Evolutionary conservation across 163 green algal genomes (phyloP).

Genomic region (Dunaliella salina): DNA sequence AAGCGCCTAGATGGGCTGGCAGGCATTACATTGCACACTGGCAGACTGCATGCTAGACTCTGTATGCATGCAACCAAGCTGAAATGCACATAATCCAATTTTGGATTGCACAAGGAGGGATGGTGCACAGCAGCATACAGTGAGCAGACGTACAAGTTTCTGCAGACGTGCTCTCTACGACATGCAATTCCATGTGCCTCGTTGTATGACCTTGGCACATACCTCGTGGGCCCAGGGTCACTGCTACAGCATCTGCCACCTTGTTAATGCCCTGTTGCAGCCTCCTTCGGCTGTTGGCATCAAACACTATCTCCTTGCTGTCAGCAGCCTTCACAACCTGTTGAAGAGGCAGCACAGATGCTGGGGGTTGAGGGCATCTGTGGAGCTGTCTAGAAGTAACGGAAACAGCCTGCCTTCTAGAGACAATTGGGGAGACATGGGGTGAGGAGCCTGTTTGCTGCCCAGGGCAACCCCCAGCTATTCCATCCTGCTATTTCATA

Average conservation of each 20-base stretch:
- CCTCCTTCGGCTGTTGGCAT: conserved; percentile 77
- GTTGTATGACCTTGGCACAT: conserved; percentile 8
- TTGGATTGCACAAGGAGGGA: too few species aligned
- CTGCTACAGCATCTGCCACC: conserved; percentile 90
- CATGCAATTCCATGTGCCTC: not conserved
- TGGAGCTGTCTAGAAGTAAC: not conserved
- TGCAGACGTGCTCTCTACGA: not conserved
- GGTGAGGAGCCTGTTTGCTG: not conserved
- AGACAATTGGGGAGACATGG: not conserved
- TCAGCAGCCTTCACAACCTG: conserved; percentile 50
- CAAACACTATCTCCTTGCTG: conserved; percentile 96
- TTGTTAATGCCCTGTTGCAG: conserved; percentile 98
- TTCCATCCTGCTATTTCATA: not conserved
- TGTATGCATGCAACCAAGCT: too few species aligned
- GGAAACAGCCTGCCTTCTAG: not conserved
- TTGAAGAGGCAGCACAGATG: not conserved
- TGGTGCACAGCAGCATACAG: too few species aligned
- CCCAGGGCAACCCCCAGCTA: not conserved
- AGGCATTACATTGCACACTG: too few species aligned
- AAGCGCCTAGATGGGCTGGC: too few species aligned
- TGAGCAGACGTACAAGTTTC: not conserved
- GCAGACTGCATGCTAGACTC: too few species aligned
- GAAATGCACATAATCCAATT: too few species aligned
- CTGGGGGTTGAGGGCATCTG: not conserved
- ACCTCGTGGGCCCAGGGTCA: conserved; percentile 95